Evolutionary conservation across 2,329 filamentous ascomycete genomes (phyloP).

Genomic region (Pseudogymnoascus sp.): DNA sequence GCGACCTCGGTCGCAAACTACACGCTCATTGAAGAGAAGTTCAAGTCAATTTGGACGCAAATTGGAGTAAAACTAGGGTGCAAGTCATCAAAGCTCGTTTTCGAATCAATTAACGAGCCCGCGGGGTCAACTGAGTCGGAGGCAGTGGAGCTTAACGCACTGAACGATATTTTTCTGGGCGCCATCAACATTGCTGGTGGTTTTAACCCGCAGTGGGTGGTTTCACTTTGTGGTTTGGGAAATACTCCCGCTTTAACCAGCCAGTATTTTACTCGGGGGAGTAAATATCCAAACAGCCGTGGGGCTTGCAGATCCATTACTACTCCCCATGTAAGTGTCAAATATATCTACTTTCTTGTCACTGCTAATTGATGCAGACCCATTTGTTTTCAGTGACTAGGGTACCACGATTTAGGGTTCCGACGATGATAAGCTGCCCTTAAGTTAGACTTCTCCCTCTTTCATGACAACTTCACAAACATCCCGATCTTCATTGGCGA

Average conservation of each 20-base stretch:
- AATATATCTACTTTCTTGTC: not conserved
- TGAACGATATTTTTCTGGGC: not conserved
- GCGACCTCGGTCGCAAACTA: conserved; percentile 39
- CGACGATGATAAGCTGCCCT: not conserved
- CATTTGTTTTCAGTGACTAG: not conserved
- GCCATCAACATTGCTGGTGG: not conserved
- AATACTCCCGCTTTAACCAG: not conserved
- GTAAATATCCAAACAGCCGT: not conserved
- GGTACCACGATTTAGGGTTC: not conserved
- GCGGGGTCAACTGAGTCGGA: conserved; percentile 45
- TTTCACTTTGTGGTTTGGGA: not conserved
- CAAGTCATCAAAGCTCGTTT: conserved; percentile 46
- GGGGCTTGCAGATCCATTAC: not conserved
- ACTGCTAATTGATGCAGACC: not conserved
- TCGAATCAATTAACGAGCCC: conserved; percentile 56
- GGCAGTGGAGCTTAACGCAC: conserved; percentile 32
- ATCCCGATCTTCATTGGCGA: not conserved
- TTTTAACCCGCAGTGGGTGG: not conserved
- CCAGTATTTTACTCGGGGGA: not conserved
- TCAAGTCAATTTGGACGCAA: conserved; percentile 50
- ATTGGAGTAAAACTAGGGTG: conserved; percentile 48
- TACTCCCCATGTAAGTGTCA: not conserved
- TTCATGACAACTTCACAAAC: not conserved
- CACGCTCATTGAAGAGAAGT: conserved; percentile 48
- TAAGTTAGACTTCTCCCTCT: not conserved